Evolutionary conservation across 2,329 filamentous ascomycete species (phyloP).

Genomic region (Diaporthe destruens): DNA sequence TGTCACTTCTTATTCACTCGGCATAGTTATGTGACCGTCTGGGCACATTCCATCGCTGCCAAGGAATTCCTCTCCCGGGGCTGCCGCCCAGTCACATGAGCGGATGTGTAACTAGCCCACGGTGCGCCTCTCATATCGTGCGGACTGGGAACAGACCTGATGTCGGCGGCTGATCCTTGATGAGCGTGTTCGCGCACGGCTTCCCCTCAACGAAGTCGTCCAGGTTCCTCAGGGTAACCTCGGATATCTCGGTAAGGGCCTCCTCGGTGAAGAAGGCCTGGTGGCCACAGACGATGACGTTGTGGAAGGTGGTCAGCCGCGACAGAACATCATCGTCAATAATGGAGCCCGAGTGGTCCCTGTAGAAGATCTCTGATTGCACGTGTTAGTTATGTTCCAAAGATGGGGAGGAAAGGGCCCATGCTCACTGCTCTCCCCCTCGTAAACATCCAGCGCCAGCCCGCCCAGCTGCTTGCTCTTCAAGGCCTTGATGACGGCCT

Average conservation of each 20-base stretch:
- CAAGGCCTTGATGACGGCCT: conserved; percentile 69
- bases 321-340: conserved; percentile 76
- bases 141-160: conserved; percentile 34
- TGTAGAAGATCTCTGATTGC: conserved; percentile 66
- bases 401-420: not conserved
- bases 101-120: not conserved
- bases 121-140: conserved; percentile 23
- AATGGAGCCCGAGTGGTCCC: conserved; percentile 72
- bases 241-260: conserved; percentile 73
- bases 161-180: conserved; percentile 41
- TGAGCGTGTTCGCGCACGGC: conserved; percentile 55
- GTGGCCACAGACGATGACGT: conserved; percentile 75
- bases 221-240: conserved; percentile 69
- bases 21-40: too few relatives aligned
- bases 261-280: conserved; percentile 79
- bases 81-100: not conserved
- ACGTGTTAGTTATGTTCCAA: not conserved
- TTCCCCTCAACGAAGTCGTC: conserved; percentile 56
- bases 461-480: conserved; percentile 72
- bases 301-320: conserved; percentile 76
- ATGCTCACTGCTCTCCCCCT: conserved; percentile 65
- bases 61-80: too few relatives aligned
- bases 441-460: conserved; percentile 77
- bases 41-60: too few relatives aligned
- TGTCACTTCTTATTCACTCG: too few relatives aligned